Conservation (phyloP, 139 green algal genomes). For the Chlorella sp. region DNA sequence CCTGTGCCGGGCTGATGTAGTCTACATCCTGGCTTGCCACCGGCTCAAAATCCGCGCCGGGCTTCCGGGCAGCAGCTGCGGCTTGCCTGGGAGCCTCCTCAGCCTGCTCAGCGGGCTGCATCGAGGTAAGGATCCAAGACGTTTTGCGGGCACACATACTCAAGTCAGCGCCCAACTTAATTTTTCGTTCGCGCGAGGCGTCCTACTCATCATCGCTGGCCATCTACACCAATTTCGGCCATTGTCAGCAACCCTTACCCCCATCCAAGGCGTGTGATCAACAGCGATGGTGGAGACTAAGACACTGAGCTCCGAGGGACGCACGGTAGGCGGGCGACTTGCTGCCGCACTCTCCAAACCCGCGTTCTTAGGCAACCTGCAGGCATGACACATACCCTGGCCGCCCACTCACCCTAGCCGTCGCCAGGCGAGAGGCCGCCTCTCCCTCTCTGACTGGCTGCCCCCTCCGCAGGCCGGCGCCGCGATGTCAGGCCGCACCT, state of each 20-base stretch:
- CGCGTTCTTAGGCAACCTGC: too few species aligned
- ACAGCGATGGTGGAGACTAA: not conserved
- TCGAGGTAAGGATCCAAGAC: not conserved
- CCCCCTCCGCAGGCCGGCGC: constrained; percentile 21
- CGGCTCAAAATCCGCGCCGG: not conserved
- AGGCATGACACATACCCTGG: not conserved
- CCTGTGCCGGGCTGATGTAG: constrained; percentile 2
- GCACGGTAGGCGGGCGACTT: not conserved
- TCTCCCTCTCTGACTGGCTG: not conserved
- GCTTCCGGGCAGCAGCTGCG: not conserved
- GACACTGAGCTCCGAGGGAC: not conserved
- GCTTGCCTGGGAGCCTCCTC: not conserved
- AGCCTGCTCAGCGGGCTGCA: not conserved
- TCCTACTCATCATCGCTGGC: too few species aligned
- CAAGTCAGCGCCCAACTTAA: too few species aligned
- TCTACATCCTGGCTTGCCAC: not conserved
- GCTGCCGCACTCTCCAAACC: too few species aligned
- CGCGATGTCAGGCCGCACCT: constrained; percentile 18
- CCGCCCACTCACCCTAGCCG: too few species aligned
- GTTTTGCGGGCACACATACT: too few species aligned
- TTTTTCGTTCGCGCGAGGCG: too few species aligned
- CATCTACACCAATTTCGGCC: too few species aligned
- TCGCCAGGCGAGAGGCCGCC: not conserved
- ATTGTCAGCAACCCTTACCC: too few species aligned
- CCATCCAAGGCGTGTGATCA: not conserved